Base-by-base conservation (phyloP, 257 asterid species). In the Coffea canephora region DNA sequence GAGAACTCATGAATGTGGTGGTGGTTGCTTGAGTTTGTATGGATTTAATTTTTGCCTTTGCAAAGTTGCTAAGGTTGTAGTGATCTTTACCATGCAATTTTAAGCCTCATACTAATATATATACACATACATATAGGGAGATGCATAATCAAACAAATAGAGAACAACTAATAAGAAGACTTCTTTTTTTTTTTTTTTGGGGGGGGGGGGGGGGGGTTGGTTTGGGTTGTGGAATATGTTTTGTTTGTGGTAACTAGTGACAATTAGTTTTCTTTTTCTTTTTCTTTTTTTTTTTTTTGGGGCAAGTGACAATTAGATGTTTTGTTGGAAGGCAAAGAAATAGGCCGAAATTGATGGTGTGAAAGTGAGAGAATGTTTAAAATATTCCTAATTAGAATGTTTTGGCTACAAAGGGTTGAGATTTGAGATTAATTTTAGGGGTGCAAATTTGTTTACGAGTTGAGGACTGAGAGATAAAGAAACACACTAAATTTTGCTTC, bases 1-100 rank as follows among this genome's bases (percentile, higher is more conserved):
- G 78, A 49, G 85, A 54, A 76, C 78, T 81, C 88, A 85, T 87
- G 10, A 79, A 72, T 78, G 75, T 73, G 73, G 76, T 57, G 66
- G 75, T 10, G 34, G 41, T 48, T n/a, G 39, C 19, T 15, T 3
- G 34, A 50, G 15, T 54, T 4, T 11, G n/a, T 6, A 5, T 19
- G 69, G 5, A 19, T 25, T 39, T n/a, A 54, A 21, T 54, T 54
- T 54, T 14, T 54, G 19, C 23, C 7, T 18, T 54, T 54, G 43
- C 43, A 39, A 39, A 39, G 43, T 39, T 19, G 9, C 5, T 18
- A 18, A 11, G 64, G 5, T 57, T 50, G 14, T 39, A 39, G 43
- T 16, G 3, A 57, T 57, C 8, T 19, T 6, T 18, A 19, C 64
- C 25, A 57, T 6, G 8, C 8, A 21, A 57, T 57, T 57, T 57